Conservation (phyloP, 2,329 filamentous ascomycete genomes). For the Microdochium paspali region DNA sequence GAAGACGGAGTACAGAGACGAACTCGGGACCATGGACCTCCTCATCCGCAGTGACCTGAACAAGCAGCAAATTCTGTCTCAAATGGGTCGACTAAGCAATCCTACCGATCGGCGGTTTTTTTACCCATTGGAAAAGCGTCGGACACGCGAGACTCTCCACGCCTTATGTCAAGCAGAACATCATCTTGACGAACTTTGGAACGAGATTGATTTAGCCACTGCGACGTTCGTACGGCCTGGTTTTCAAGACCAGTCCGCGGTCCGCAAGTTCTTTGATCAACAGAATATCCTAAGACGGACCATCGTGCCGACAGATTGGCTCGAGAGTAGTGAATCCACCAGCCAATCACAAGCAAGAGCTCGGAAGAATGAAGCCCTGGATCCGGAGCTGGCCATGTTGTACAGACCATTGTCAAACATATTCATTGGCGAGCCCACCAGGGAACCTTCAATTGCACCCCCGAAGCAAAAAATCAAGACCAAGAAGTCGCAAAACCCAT, state of each 20-base stretch:
- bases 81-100: conserved; percentile 15
- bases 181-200: conserved; percentile 13
- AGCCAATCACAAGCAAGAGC: not conserved
- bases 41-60: not conserved
- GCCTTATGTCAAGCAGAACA: conserved; percentile 10
- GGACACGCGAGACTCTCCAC: conserved; percentile 11
- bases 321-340: not conserved
- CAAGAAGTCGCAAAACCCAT: conserved; percentile 10
- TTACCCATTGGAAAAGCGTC: conserved; percentile 22
- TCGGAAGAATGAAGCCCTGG: not conserved
- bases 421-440: conserved; percentile 6
- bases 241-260: not conserved
- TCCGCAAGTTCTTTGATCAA: not conserved
- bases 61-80: not conserved
- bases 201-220: not conserved
- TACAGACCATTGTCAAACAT: conserved; percentile 15
- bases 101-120: conserved; percentile 28
- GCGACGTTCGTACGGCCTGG: not conserved
- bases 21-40: conserved; percentile 1
- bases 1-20: conserved; percentile 12
- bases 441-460: not conserved
- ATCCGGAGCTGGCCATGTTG: not conserved
- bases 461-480: conserved; percentile 11
- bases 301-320: not conserved
- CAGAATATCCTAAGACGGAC: not conserved